Evolutionary conservation across 192 early-diverging fungal genomes (phyloP).

Genomic region (Coemansia sp.): DNA sequence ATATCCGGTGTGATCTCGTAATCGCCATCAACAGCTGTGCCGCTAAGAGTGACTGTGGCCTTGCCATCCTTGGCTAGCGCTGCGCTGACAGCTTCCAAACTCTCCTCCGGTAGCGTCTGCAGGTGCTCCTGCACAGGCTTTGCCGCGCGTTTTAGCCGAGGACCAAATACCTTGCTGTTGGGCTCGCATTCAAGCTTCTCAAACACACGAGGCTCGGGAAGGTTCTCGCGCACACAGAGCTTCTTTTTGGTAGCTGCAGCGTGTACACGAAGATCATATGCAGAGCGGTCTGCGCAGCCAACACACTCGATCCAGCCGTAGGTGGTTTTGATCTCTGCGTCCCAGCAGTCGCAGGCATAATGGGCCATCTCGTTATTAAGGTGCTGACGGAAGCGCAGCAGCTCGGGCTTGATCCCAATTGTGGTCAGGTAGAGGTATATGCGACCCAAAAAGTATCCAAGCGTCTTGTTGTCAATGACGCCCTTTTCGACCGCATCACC

Average conservation of each 20-base stretch:
- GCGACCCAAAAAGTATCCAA: conserved; percentile 97
- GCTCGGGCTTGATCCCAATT: conserved; percentile 84
- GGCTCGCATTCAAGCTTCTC: conserved; percentile 80
- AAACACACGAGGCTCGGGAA: conserved; percentile 75
- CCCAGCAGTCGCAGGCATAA: conserved; percentile 98
- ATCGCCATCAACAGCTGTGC: conserved; percentile 29
- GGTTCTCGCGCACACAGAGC: conserved; percentile 86
- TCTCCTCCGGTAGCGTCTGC: conserved; percentile 53
- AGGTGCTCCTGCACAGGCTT: conserved; percentile 84
- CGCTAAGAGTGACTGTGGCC: conserved; percentile 25
- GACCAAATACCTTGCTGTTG: conserved; percentile 94
- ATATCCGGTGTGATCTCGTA: conserved; percentile 48
- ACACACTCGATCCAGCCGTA: conserved; percentile 99
- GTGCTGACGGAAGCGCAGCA: conserved; percentile 96
- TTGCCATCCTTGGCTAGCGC: conserved; percentile 26
- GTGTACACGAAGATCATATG: conserved; percentile 95
- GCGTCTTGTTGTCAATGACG: conserved; percentile 93
- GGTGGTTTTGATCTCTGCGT: conserved; percentile 92
- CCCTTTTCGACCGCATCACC: conserved; percentile 87
- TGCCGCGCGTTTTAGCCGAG: conserved; percentile 87
- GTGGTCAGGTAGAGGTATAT: conserved; percentile 87
- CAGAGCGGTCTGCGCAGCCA: conserved; percentile 98
- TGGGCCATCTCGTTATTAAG: conserved; percentile 99
- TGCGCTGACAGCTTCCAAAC: conserved; percentile 59
- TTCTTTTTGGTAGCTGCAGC: conserved; percentile 85